Conservation (phyloP, 2,329 filamentous ascomycete species). For the Blumeriella jaapii region DNA sequence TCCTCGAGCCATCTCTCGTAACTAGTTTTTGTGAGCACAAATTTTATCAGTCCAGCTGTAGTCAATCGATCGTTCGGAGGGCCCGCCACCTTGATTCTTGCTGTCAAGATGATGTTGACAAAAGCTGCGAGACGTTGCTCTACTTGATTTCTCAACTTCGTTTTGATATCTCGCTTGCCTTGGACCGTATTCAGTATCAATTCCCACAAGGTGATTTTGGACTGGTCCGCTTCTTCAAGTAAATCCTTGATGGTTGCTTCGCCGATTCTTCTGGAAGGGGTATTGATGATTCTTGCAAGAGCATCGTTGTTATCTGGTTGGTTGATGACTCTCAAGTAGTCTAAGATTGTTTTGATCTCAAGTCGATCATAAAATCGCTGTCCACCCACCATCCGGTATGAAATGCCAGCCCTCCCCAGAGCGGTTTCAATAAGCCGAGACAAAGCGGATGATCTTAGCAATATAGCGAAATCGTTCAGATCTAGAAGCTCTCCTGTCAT, state of each 20-base stretch:
- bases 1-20: constrained; percentile 65
- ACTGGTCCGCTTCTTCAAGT: constrained; percentile 63
- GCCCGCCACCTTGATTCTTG: constrained; percentile 39
- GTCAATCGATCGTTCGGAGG: constrained; percentile 10
- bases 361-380: constrained; percentile 83
- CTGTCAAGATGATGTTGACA: constrained; percentile 46
- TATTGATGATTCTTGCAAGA: constrained; percentile 71
- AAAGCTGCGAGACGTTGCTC: constrained; percentile 46
- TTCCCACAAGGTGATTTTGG: constrained; percentile 61
- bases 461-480: constrained; percentile 69
- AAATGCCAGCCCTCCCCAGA: constrained; percentile 67
- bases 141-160: constrained; percentile 42
- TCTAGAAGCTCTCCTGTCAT: constrained; percentile 65
- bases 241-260: constrained; percentile 65
- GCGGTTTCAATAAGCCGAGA: constrained; percentile 80
- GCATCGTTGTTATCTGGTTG: constrained; percentile 84
- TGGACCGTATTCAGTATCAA: constrained; percentile 50
- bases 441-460: constrained; percentile 73
- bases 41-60: constrained; percentile 34
- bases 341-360: constrained; percentile 77
- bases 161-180: constrained; percentile 37
- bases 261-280: constrained; percentile 70
- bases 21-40: constrained; percentile 51
- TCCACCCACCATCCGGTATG: constrained; percentile 89
- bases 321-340: constrained; percentile 78